Conservation (phyloP, 2,329 filamentous ascomycete genomes). For the Plectosphaerella sp. region DNA sequence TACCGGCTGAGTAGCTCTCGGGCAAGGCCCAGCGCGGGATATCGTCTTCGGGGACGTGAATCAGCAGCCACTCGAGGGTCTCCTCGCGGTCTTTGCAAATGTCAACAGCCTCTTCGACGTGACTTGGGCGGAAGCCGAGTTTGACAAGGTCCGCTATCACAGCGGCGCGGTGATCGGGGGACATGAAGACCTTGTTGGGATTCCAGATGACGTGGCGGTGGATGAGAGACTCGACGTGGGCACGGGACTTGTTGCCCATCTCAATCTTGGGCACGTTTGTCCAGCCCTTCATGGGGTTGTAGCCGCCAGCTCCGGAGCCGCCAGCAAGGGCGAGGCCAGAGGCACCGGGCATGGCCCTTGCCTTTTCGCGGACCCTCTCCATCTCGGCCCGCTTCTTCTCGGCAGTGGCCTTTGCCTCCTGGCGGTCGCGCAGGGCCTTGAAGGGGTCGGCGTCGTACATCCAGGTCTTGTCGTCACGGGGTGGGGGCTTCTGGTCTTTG, state of each 20-base stretch:
- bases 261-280: constrained; percentile 83
- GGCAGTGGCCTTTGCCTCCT: constrained; percentile 69
- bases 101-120: constrained; percentile 80
- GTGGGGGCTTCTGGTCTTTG: constrained; percentile 57
- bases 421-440: constrained; percentile 70
- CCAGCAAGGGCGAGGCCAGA: constrained; percentile 51
- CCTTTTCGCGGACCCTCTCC: constrained; percentile 64
- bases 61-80: constrained; percentile 89
- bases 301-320: constrained; percentile 30
- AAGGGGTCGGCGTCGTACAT: constrained; percentile 97
- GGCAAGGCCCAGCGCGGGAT: constrained; percentile 89
- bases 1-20: constrained; percentile 84
- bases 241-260: constrained; percentile 77
- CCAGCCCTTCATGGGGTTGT: constrained; percentile 69
- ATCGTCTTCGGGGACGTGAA: constrained; percentile 96
- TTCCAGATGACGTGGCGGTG: constrained; percentile 84
- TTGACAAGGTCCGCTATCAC: constrained; percentile 70
- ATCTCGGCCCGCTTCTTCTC: constrained; percentile 77
- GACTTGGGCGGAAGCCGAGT: constrained; percentile 85
- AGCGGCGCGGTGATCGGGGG: constrained; percentile 46
- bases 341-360: constrained; percentile 56
- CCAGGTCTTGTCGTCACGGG: constrained; percentile 64
- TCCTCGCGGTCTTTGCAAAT: constrained; percentile 92
- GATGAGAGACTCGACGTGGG: constrained; percentile 75
- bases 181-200: constrained; percentile 66